These are phyloP conservation scores for Globisporangium middletonii DNA, from an alignment of 352 stramenopile species.

Conservation along the genomic window DNA sequence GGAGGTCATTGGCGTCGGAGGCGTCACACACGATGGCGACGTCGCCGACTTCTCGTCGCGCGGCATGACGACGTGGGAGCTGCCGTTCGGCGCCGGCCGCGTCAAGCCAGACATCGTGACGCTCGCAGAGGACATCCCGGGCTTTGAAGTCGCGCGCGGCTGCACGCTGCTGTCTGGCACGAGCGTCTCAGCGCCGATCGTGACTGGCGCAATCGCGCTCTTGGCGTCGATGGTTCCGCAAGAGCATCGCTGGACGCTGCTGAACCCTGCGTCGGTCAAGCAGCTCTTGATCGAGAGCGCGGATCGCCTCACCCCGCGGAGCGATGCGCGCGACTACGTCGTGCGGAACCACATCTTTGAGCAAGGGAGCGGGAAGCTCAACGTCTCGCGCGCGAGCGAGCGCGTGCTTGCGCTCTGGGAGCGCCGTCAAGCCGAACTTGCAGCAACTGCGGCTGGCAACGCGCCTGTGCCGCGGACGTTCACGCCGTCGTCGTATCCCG, in stretches of 20 bases:
- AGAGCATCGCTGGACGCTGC: constrained; percentile 40
- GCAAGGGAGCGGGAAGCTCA: constrained; percentile 72
- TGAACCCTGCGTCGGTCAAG: constrained; percentile 70
- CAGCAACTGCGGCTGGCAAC: not conserved
- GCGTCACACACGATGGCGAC: constrained; percentile 42
- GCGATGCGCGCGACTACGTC: constrained; percentile 27
- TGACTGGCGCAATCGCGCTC: constrained; percentile 68
- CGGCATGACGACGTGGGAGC: constrained; percentile 84
- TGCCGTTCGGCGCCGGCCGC: constrained; percentile 71
- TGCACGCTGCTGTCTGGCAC: constrained; percentile 75
- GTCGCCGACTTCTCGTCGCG: constrained; percentile 78
- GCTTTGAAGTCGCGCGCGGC: constrained; percentile 36
- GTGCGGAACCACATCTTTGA: constrained; percentile 82
- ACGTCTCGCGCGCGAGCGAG: constrained; percentile 54
- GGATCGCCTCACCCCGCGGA: constrained; percentile 29
- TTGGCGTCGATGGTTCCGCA: constrained; percentile 65
- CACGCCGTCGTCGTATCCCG: constrained; percentile 48
- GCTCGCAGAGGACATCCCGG: constrained; percentile 58
- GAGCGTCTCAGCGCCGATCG: constrained; percentile 79
- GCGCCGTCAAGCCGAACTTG: constrained; percentile 16
- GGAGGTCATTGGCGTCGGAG: constrained; percentile 81
- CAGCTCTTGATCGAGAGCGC: constrained; percentile 58
- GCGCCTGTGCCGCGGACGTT: not conserved
- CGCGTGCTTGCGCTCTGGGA: constrained; percentile 34
- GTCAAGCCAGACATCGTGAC: constrained; percentile 85